These are phyloP conservation scores for Lumnitzera racemosa DNA, from an alignment of 345 rosid species.

Conservation along the genomic window DNA sequence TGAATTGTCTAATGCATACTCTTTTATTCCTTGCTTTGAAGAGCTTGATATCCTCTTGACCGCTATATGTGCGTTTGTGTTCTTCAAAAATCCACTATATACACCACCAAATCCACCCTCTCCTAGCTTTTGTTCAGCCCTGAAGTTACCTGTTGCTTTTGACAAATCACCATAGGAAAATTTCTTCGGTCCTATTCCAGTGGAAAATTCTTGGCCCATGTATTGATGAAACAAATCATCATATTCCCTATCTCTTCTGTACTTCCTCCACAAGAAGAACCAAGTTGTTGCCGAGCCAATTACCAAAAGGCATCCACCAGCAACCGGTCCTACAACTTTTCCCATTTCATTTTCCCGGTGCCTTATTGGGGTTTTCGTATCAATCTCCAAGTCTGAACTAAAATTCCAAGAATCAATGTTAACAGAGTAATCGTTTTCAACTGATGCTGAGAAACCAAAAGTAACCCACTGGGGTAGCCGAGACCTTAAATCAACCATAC, in stretches of 20 bases:
- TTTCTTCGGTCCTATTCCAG: background rate
- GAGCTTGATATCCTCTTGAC: background rate
- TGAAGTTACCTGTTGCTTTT: background rate
- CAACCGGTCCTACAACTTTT: too few relatives aligned
- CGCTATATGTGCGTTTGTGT: too few relatives aligned
- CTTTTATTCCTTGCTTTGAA: background rate
- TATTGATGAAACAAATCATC: background rate
- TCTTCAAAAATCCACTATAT: background rate
- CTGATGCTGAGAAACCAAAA: background rate
- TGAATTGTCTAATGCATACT: background rate
- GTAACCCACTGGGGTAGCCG: background rate
- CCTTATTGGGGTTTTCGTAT: too few relatives aligned
- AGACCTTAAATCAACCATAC: background rate
- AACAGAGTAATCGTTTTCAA: background rate
- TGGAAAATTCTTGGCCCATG: background rate
- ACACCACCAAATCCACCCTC: constrained; percentile 1
- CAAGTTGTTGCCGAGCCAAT: too few relatives aligned
- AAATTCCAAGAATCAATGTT: background rate
- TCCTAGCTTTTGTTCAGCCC: background rate
- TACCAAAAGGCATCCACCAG: too few relatives aligned
- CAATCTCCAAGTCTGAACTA: background rate
- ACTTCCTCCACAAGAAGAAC: background rate
- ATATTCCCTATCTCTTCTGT: background rate
- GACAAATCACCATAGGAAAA: background rate
- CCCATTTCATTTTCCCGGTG: too few relatives aligned